Evolutionary conservation across 2,329 filamentous ascomycete genomes (phyloP), one percentile per base, ranked within the genome.

Genomic region (Cercospora zeae-maydis): DNA sequence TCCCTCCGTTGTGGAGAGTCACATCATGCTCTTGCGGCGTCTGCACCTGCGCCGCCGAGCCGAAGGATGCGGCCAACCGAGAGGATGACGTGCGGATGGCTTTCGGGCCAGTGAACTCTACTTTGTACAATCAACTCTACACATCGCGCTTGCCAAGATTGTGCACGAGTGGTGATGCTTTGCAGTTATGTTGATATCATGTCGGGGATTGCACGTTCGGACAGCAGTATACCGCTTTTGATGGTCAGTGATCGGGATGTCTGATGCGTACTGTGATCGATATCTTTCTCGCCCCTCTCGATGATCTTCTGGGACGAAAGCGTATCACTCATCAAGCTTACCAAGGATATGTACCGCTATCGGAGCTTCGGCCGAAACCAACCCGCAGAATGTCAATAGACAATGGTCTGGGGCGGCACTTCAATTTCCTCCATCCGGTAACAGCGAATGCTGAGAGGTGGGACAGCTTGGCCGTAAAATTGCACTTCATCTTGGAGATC

Each of bases 11-110:
- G 1, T 45, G 11, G 13, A 56, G 54, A 57, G 54, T 57, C n/a
- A n/a, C n/a, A n/a, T n/a, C 54, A 57, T 45, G 54, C 39, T 37
- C 53, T 19, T 16, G 30, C 52, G 24, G 24, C 24, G 24, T 9
- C 42, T 24, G 42, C 21, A 21, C 42, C 42, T 24, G 24, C 24
- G 24, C 24, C 24, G 3, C 24, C 24, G 6, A 55, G 52, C 19
- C 36, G 52, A 55, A 55, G 52, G 42, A 49, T 49, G 21, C 21
- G 42, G 21, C 42, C 30, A 55, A 36, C 33, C 30, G 52, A 55
- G 53, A 33, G 34, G 33, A 57, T 57, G 54, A 57, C 54, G 36
- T 42, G 19, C 54, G 33, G 54, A 14, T 27, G 42, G 42, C 42
- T 27, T 49, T 19, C 42, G 39, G 39, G 19, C 39, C 30, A 34